Evolutionary conservation across 345 rosid species (phyloP), one percentile per base, ranked within the genome.

Genomic region (Gossypium arboreum): DNA sequence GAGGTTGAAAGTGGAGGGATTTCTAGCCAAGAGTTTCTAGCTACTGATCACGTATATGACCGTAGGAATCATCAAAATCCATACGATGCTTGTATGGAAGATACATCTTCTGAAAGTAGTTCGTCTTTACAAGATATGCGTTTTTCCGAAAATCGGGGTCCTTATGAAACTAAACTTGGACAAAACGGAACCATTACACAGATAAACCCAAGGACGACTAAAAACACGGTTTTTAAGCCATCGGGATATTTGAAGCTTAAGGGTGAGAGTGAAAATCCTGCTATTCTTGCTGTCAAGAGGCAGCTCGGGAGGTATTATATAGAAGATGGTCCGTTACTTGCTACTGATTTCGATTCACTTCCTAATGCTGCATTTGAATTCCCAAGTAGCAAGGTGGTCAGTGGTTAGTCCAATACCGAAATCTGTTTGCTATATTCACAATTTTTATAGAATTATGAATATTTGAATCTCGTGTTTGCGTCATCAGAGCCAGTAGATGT

Each of bases 281-380:
- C 94, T 74, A 85, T 92, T 72, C 88, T 86, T 75, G 93, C 93
- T 64, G 93, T 92, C 44, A 91, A 88, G 86, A 88, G 85, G 84
- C 98, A 92, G 58, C 78, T 94, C 61, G 98, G 98, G 54, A 85
- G 86, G 79, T 86, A 86, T 74, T 94, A 90, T 76, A 84, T 76
- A 73, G 93, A 86, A 81, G 95, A 92, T 80, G 98, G 95, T 77
- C 98, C 98, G 8, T 84, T 81, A 44, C 89, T 92, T 34, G 91
- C 91, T 72, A 80, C 89, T 84, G 86, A 79, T 54, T 94, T 94
- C 85, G 89, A 92, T 73, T 79, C 86, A 58, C 94, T 91, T 77
- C 97, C 97, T 78, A 97, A 97, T 55, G 87, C 87, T 78, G 94
- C 98, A 65, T 94, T 94, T 80, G 93, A 90, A 79, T 91, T 88